Base-by-base conservation (phyloP, 2,329 filamentous ascomycete genomes). In the Claviceps spartinae region DNA sequence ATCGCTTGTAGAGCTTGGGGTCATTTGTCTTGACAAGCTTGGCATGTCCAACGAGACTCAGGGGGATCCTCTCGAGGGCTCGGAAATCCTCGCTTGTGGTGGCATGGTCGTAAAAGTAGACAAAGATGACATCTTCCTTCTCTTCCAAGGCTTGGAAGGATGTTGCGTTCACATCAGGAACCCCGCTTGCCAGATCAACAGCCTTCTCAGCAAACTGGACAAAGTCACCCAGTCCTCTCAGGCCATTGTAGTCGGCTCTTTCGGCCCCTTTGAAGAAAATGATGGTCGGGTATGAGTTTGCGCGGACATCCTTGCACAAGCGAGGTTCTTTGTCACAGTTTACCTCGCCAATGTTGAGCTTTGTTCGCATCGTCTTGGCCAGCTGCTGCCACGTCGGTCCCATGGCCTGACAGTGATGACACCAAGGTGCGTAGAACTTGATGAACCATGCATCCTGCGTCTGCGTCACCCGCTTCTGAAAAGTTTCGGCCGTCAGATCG, bases 391-490 rank as follows among this genome's bases (percentile, higher is more conserved):
- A 98, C 57, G 82, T 89, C 2, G 93, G 86, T 38, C 86, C 88
- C 77, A 98, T 82, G 40, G 87, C 87, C 69, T 95, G 87, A 68
- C 94, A 98, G 69, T 98, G 93, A 59, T 83, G 82, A 67, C 93
- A 98, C 93, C 91, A 97, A 5, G 93, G 94, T 18, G 88, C 90
- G 66, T 96, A 97, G 66, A 98, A 97, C 69, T 98, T 98, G 75
- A 98, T 82, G 64, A 98, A 96, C 93, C 93, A 98, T 5, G 90
- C 85, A 56, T 97, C 89, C 57, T 86, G 81, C 0, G 88, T 89
- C 65, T 83, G 86, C 3, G 88, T 95, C 47, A 98, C 90, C 40
- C 85, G 73, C 53, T 79, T 82, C 65, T 94, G 85, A 72, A 98
- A 98, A 56, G 75, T 87, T 63, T 96, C 89, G 0, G 86, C 83